These are phyloP conservation scores for Macaranga tanarius DNA, from an alignment of 441 rosid species.

Conservation along the genomic window DNA sequence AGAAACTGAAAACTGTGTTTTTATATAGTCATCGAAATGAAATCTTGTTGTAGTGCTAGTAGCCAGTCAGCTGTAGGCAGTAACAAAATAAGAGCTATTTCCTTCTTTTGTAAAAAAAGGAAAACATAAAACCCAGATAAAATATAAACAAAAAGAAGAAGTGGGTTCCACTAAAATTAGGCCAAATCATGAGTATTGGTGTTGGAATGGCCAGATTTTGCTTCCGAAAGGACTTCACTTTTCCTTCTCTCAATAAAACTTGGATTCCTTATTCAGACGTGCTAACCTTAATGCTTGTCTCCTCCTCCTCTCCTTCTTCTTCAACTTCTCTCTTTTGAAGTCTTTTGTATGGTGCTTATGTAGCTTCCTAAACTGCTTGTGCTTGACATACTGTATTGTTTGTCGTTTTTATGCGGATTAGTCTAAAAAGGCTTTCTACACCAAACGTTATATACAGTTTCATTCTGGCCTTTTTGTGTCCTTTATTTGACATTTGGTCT, in stretches of 20 bases:
- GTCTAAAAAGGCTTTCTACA: conserved; percentile 9
- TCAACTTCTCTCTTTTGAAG: not conserved
- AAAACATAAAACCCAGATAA: too few relatives aligned
- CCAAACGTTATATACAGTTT: conserved; percentile 22
- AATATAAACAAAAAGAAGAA: not conserved
- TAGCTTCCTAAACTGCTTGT: not conserved
- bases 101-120: too few relatives aligned
- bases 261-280: conserved; percentile 26
- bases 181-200: conserved; percentile 16
- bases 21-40: not conserved
- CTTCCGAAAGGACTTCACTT: conserved; percentile 14
- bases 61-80: not conserved
- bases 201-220: conserved; percentile 8
- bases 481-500: conserved; percentile 14
- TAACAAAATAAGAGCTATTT: not conserved
- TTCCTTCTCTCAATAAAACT: not conserved
- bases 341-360: conserved; percentile 9
- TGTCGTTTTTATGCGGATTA: conserved; percentile 31
- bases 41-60: not conserved
- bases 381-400: conserved; percentile 4
- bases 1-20: not conserved
- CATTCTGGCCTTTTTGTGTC: conserved; percentile 19
- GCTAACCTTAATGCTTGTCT: conserved; percentile 20
- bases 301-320: conserved; percentile 9
- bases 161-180: conserved; percentile 20